A percentile compares a stretch with the other conserved stretches of the same genome.
phyloP scores from a whole-genome alignment of 2,329 filamentous ascomycete species.

The Pyricularia pennisetigena region DNA sequence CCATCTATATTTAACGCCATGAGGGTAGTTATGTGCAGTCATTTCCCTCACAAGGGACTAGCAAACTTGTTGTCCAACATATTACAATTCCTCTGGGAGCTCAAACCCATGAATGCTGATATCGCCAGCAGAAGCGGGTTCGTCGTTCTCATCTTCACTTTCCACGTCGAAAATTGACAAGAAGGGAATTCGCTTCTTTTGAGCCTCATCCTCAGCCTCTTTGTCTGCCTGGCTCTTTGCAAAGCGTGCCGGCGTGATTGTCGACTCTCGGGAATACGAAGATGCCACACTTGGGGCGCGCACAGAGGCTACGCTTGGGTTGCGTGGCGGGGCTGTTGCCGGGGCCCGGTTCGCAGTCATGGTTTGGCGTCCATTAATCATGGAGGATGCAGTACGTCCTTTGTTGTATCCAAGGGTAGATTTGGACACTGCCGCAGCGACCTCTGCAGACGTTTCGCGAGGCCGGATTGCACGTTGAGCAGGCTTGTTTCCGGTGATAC shows the following conservation, averaged over 20 bases:
- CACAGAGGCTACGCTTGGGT: neutral
- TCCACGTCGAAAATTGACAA: slow-evolving; percentile 46
- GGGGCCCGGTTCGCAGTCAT: slow-evolving; percentile 8
- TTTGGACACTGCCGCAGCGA: slow-evolving; percentile 59
- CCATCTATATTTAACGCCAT: neutral
- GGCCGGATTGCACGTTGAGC: slow-evolving; percentile 11
- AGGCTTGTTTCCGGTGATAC: slow-evolving; percentile 19
- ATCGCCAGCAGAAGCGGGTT: slow-evolving; percentile 24
- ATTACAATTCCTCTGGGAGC: slow-evolving; percentile 31
- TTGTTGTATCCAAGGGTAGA: slow-evolving; percentile 81
- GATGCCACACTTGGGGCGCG: slow-evolving; percentile 27
- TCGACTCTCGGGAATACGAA: slow-evolving; percentile 25
- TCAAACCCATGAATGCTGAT: slow-evolving; percentile 49
- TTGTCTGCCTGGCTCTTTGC: slow-evolving; percentile 18
- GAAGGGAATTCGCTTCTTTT: slow-evolving; percentile 35
- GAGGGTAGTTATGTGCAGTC: neutral
- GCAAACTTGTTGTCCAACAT: neutral
- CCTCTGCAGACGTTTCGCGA: neutral
- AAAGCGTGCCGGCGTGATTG: slow-evolving; percentile 37
- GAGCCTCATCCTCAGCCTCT: slow-evolving; percentile 16
- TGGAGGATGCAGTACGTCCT: slow-evolving; percentile 49
- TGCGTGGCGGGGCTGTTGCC: neutral
- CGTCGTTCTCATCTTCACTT: slow-evolving; percentile 33
- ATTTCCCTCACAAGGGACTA: neutral
- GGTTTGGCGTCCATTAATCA: slow-evolving; percentile 24